Evolutionary conservation across 1,284 basidiomycete genomes (phyloP), one percentile per base, ranked within the genome.

Genomic region (Bjerkandera adusta): DNA sequence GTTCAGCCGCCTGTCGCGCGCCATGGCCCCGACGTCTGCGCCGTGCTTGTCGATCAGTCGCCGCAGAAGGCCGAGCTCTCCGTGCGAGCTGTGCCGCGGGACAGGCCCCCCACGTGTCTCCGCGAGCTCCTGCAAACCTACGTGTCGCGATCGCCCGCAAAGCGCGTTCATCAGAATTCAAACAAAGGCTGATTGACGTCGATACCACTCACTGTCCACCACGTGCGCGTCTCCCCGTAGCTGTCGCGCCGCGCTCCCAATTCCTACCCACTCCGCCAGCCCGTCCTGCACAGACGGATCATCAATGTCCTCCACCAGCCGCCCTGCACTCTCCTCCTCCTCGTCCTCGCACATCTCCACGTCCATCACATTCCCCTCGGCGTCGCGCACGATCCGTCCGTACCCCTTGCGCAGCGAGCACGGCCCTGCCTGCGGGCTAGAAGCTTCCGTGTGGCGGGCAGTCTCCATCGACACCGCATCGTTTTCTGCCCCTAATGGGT

Each of bases 311-410:
- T 66, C 65, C 35, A 59, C 45, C 21, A 58, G 51, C 12, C n/a
- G 8, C 6, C 5, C 22, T 22, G 41, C 22, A 15, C 59, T 63
- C 30, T 59, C 59, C 25, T 63, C 65, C 2, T 63, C 59, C 15
- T 73, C 73, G 12, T 80, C 81, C 21, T 79, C 80, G 13, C 75
- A 68, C 49, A 97, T 67, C 60, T 94, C 81, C 37, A 97, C 76
- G 49, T 83, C 77, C 32, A 94, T 61, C 27, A 96, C 75, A 55
- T 88, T 88, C 27, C 95, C 96, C 3, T 78, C 71, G 36, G 77
- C 84, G 65, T 97, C 94, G 35, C 93, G 78, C 43, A 94, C 69
- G 54, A 99, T 94, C 55, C 83, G 79, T 12, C 92, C 96, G 63
- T 85, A 88, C 5, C 90, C 88, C 58, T 74, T 80, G n/a, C 78